Conservation (phyloP, 768 basidiomycete species). For the Suillus subalutaceus region DNA sequence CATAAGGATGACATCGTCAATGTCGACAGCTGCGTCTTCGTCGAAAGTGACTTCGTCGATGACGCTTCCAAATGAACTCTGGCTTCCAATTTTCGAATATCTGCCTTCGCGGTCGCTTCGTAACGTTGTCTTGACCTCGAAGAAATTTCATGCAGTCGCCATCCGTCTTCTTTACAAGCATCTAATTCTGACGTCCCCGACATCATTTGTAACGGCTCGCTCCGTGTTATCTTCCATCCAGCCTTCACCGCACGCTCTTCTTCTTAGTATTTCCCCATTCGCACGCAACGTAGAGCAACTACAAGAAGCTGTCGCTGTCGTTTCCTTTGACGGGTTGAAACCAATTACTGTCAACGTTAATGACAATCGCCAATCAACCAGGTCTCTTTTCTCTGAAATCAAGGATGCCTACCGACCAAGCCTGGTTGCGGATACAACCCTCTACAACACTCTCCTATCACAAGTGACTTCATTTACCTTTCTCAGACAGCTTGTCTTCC, state of each 20-base stretch:
- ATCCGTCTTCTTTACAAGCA: slow-evolving; percentile 22
- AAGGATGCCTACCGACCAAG: slow-evolving; percentile 27
- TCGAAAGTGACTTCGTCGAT: neutral
- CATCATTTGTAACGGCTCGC: slow-evolving; percentile 19
- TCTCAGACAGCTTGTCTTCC: slow-evolving; percentile 41
- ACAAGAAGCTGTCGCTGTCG: slow-evolving; percentile 27
- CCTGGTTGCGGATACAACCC: slow-evolving; percentile 23
- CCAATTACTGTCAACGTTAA: slow-evolving; percentile 11
- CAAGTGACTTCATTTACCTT: slow-evolving; percentile 31
- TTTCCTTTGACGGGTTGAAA: slow-evolving; percentile 18
- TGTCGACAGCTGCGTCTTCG: neutral
- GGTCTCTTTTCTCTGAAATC: slow-evolving; percentile 8
- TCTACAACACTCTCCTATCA: slow-evolving; percentile 29
- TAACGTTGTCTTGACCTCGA: slow-evolving; percentile 31
- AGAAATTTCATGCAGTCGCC: slow-evolving; percentile 33
- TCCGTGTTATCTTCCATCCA: slow-evolving; percentile 13
- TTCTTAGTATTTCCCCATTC: neutral
- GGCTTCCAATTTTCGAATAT: slow-evolving; percentile 41
- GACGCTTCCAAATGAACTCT: slow-evolving; percentile 39
- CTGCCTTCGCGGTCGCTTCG: slow-evolving; percentile 33
- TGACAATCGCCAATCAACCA: slow-evolving; percentile 5
- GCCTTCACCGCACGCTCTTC: slow-evolving; percentile 20
- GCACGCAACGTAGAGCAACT: slow-evolving; percentile 29
- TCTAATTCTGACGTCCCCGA: slow-evolving; percentile 36
- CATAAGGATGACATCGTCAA: neutral